A percentile compares a stretch with the other conserved stretches of the same genome.
phyloP scores from a whole-genome alignment of 495 filamentous ascomycete species.

The Astrothelium macrocarpum region DNA sequence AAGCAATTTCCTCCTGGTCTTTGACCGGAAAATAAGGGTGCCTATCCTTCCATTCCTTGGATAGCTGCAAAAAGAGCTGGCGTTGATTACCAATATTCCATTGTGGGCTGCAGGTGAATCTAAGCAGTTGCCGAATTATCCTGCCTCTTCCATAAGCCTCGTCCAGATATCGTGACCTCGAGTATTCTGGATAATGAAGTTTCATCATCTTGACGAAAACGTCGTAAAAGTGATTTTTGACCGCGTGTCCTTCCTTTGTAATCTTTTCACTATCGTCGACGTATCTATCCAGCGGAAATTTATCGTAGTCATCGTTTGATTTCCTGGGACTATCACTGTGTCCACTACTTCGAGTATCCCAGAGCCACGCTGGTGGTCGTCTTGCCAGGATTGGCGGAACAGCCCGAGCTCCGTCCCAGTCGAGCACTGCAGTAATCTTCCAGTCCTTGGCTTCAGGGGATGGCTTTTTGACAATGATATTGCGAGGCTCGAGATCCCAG shows the following conservation, averaged over 20 bases:
- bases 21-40: neutral
- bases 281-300: neutral
- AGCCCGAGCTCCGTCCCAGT: neutral
- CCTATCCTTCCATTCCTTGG: neutral
- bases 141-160: slow-evolving; percentile 1
- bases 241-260: neutral
- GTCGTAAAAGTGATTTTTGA: neutral
- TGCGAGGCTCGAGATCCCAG: neutral
- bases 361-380: neutral
- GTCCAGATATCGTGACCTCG: neutral
- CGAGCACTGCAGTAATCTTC: neutral
- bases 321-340: too few relatives aligned
- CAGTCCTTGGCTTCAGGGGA: neutral
- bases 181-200: neutral
- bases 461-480: neutral
- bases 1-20: neutral
- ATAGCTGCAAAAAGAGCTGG: neutral
- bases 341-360: neutral
- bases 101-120: neutral
- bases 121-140: neutral
- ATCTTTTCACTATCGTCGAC: neutral
- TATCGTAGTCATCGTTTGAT: neutral
- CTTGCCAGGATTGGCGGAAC: neutral
- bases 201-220: neutral
- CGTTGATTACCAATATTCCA: too few relatives aligned